phyloP scores from a whole-genome alignment of 2,329 filamentous ascomycete species.

The Fusarium phyllophilum region DNA sequence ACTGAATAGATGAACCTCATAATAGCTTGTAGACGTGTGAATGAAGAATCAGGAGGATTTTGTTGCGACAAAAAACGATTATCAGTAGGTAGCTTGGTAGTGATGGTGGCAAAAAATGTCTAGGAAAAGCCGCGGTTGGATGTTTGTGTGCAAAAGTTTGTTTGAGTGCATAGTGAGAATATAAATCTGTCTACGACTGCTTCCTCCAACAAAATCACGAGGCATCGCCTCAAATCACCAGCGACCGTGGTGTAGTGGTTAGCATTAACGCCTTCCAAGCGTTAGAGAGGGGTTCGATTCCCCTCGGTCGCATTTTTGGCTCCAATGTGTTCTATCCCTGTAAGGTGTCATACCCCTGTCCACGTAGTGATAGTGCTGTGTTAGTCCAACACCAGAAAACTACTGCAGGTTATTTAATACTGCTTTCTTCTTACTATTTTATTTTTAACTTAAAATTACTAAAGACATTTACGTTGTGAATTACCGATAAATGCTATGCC shows the following conservation, averaged over 20 bases:
- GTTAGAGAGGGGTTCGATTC: constrained; percentile 34
- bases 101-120: not conserved
- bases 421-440: not conserved
- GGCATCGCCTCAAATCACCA: not conserved
- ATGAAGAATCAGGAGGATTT: accelerated
- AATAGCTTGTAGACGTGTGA: not conserved
- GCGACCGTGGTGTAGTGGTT: constrained; percentile 33
- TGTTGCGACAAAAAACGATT: not conserved
- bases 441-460: not conserved
- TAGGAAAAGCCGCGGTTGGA: not conserved
- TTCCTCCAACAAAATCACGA: not conserved
- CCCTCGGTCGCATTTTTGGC: constrained; percentile 23
- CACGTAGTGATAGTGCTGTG: accelerated
- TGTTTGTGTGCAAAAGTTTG: not conserved
- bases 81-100: not conserved
- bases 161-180: accelerated
- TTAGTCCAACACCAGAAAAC: not conserved
- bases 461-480: not conserved
- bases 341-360: not conserved
- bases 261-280: constrained; percentile 34
- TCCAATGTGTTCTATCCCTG: not conserved
- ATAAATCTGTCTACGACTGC: accelerated
- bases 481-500: accelerated
- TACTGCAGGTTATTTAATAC: too few species aligned
- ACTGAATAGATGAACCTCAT: not conserved